Evolutionary conservation across 495 filamentous ascomycete genomes (phyloP), one percentile per base, ranked within the genome.

Genomic region (Penicillium arizonense): DNA sequence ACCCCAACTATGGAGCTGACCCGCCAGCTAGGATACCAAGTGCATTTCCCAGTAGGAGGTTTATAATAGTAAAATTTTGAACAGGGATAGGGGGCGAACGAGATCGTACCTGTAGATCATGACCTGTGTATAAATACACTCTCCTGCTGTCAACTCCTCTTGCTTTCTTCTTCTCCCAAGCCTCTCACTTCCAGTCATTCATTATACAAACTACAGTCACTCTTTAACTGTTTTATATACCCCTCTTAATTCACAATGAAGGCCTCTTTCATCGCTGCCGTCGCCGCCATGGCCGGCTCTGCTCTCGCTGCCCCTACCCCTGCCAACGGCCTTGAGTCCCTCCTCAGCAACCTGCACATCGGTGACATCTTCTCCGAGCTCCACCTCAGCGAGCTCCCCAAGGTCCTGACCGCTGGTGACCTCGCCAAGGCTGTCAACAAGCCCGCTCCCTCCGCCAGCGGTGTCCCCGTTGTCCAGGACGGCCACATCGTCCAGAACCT

Each of bases 161-260:
- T 35, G 18, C 30, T 56, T 61, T 52, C 53, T 55, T 54, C 44
- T 38, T 60, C 42, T 51, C 40, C 37, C 37, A 47, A 47, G 40
- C 47, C 37, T 41, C 46, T 44, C 44, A 48, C 30, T 18, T 30
- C 20, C 36, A 55, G 63, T 63, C 63, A 56, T 48, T 66, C 63
- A 30, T 59, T 65, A 52, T 54, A 55, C 64, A 58, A 56, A 64
- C 59, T 57, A 40, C 48, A 60, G 63, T 69, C 70, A 63, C 55
- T 73, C 70, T 47, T 67, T 71, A 43, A 40, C 38, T 23, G 46
- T 55, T 47, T 45, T 57, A 38, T 49, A 58, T 58, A 59, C 37
- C 52, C 47, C 49, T 55, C 42, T 59, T 51, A 55, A 61, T 57
- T 58, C 64, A 73, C 30, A 53, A 71, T 73, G 70, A 73, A 73